Base-by-base conservation (phyloP, 768 basidiomycete species). In the Strobilomyces echinocephalus region DNA sequence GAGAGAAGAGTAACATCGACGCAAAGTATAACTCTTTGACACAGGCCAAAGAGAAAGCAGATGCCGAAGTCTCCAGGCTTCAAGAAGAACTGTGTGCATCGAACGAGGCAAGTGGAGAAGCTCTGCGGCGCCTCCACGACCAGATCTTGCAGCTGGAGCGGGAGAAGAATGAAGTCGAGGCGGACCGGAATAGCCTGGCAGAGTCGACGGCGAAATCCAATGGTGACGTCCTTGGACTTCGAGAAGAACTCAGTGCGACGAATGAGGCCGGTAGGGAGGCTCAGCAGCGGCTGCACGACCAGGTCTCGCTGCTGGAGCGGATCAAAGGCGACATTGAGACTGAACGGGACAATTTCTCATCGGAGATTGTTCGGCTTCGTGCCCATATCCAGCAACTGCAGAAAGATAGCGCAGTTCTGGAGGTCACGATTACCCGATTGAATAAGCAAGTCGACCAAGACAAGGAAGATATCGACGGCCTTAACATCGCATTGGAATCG, bases 401-500 rank as follows among this genome's bases (percentile, higher is more conserved):
- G 67, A 81, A 87, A 59, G 87, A 89, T 63, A 92, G 88, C 62
- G 88, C 92, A 11, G 84, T 85, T 53, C 88, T 86, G 72, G 93
- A 95, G 57, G 78, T 95, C 35, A 87, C 85, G 64, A 78, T 94
- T 39, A 73, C 83, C 14, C 85, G 88, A 60, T 69, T 91, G 48
- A 78, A 76, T 56, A 90, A 88, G 71, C 77, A 85, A 61, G 75
- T 80, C 36, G 73, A 74, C 0, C 76, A 84, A 63, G 79, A 87
- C 56, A 84, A 86, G 68, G 87, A 93, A 40, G 93, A 95, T 68
- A 67, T 88, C 20, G 70, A 79, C 45, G 87, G 89, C n/a, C 71
- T 95, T 61, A 94, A 95, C 62, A 92, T 95, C 34, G 94, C 93
- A 0, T 71, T 97, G 50, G 91, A 95, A 69, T 85, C 91, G 24